Conservation (phyloP, 2,329 filamentous ascomycete species). For the Trichophyton benhamiae region DNA sequence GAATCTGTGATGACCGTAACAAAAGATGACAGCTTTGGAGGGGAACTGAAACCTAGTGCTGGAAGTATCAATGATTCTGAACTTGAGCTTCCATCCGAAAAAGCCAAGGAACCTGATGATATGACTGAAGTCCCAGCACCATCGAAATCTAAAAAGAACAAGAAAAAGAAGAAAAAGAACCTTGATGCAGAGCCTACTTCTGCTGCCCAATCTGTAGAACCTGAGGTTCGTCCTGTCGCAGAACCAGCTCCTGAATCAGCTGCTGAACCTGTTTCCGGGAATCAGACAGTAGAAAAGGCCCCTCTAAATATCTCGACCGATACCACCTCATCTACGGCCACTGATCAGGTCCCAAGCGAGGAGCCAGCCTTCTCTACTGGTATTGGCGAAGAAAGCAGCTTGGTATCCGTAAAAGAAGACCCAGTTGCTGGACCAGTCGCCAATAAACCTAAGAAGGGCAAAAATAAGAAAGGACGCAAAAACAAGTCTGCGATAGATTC, state of each 20-base stretch:
- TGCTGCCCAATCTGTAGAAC: not conserved
- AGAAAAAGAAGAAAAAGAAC: not conserved
- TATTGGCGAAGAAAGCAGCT: not conserved
- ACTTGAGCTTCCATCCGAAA: too few species aligned
- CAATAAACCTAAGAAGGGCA: constrained; percentile 3
- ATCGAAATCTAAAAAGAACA: constrained; percentile 4
- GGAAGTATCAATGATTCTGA: too few species aligned
- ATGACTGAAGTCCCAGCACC: not conserved
- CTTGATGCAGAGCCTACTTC: not conserved
- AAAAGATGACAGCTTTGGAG: not conserved
- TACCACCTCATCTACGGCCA: not conserved
- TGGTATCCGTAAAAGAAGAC: not conserved
- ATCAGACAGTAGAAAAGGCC: not conserved
- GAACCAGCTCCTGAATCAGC: not conserved
- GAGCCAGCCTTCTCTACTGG: not conserved
- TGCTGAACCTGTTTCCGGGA: not conserved
- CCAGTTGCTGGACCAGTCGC: not conserved
- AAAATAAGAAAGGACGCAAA: not conserved
- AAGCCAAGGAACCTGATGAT: not conserved
- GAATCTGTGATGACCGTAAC: constrained; percentile 2
- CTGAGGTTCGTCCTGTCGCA: not conserved
- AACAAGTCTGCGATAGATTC: not conserved
- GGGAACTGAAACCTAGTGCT: not conserved
- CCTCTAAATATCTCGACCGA: not conserved
- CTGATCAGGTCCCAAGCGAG: not conserved